Evolutionary conservation across 2,329 filamentous ascomycete species (phyloP).

Genomic region (Xylaria sp.): DNA sequence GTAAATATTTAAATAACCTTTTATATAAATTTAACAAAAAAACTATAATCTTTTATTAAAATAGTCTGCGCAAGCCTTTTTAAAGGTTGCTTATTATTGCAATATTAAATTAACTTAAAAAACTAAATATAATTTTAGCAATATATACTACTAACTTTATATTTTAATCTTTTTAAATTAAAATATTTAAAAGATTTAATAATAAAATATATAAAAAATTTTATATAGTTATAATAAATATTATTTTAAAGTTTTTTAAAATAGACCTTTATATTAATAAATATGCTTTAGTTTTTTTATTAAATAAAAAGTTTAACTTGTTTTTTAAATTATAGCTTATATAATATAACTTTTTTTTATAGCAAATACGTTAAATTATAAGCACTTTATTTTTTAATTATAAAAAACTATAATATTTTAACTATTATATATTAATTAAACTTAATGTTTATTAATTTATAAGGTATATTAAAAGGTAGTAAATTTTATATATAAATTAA

Average conservation of each 20-base stretch:
- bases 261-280: constrained; percentile 1
- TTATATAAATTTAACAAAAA: constrained; percentile 7
- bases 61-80: not conserved
- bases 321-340: not conserved
- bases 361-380: constrained; percentile 6
- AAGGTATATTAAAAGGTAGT: not conserved
- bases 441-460: constrained; percentile 4
- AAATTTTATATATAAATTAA: constrained; percentile 2
- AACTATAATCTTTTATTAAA: not conserved
- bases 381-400: constrained; percentile 8
- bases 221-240: not conserved
- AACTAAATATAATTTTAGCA: not conserved
- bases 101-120: not conserved
- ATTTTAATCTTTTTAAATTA: not conserved
- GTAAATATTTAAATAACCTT: constrained; percentile 3
- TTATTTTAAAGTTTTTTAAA: not conserved
- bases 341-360: constrained; percentile 13
- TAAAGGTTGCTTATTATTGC: not conserved
- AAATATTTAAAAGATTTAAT: constrained; percentile 4
- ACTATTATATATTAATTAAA: constrained; percentile 2
- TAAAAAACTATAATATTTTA: not conserved
- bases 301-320: not conserved
- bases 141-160: constrained; percentile 11
- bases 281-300: not conserved
- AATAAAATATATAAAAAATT: not conserved